Evolutionary conservation across 192 early-diverging fungal species (phyloP).

Genomic region (Coemansia sp.): DNA sequence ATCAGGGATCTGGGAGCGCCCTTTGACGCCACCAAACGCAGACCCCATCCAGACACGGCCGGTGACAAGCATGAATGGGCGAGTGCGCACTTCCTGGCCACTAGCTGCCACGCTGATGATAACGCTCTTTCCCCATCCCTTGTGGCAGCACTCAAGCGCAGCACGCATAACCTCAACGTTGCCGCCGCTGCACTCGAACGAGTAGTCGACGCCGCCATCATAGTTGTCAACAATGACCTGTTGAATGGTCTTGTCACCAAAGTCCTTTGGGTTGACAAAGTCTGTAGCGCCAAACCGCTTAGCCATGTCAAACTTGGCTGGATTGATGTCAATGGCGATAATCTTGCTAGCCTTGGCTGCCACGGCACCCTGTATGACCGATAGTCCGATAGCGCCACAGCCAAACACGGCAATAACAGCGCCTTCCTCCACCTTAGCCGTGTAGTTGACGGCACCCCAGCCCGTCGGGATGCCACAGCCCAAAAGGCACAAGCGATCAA

Average conservation of each 20-base stretch:
- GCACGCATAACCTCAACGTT: constrained; percentile 92
- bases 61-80: constrained; percentile 96
- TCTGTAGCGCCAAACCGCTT: constrained; percentile 83
- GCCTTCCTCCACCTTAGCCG: constrained; percentile 84
- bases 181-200: constrained; percentile 92
- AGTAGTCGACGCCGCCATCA: constrained; percentile 94
- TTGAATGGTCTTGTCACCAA: constrained; percentile 72
- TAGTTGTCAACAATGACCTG: constrained; percentile 83
- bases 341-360: constrained; percentile 67
- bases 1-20: constrained; percentile 81
- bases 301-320: constrained; percentile 77
- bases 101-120: constrained; percentile 92
- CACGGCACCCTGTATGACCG: constrained; percentile 83
- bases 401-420: constrained; percentile 88
- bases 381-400: constrained; percentile 89
- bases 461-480: constrained; percentile 97
- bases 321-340: constrained; percentile 90
- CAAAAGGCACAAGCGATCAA: constrained; percentile 87
- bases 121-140: constrained; percentile 88
- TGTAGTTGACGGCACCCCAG: constrained; percentile 91
- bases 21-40: constrained; percentile 97
- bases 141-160: constrained; percentile 88
- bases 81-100: constrained; percentile 88
- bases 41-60: constrained; percentile 94
- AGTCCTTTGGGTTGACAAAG: constrained; percentile 85